Evolutionary conservation across 2,329 filamentous ascomycete species (phyloP), one percentile per base, ranked within the genome.

Genomic region (Penicillium sp.): DNA sequence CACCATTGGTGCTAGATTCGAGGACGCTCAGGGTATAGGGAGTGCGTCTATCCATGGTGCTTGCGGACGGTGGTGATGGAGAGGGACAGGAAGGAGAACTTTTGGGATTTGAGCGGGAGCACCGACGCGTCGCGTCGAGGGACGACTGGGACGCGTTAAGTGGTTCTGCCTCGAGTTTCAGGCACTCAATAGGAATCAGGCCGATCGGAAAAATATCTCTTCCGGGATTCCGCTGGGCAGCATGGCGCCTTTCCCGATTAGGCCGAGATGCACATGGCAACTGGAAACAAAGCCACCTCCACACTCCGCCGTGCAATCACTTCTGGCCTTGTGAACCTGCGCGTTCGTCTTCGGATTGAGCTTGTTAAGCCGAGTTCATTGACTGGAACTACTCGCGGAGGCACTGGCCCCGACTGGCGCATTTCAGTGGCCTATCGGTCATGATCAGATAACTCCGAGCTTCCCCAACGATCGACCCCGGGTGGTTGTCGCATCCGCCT

Each of bases 21-120:
- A 91, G 92, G 62, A 97, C 88, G 71, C 89, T 93, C 68, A 94
- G 83, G 4, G 92, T 89, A 77, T 93, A 97, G 52, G 92, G 87
- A 62, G 91, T 92, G 79, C 91, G 90, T 70, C 89, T 86, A 83
- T 99, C 94, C 91, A 96, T 96, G 43, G 66, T 66, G 66, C 60
- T 61, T 64, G 63, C 56, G 61, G 40, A 44, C 51, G 62, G 59
- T 54, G 61, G 55, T 54, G 60, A 60, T 57, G 59, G 59, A 52
- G 58, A 52, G 58, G 60, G 57, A 58, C 54, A 60, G 54, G 33
- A 27, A 66, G 64, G 66, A 71, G 66, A 69, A 67, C 68, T 67
- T 68, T 69, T 69, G 66, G 66, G 66, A 55, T 54, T 59, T 65
- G 46, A 55, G 60, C 43, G 55, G 63, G 54, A 58, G 70, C 68